Evolutionary conservation across 2,329 filamentous ascomycete genomes (phyloP), one percentile per base, ranked within the genome.

Genomic region (Aspergillus felis): DNA sequence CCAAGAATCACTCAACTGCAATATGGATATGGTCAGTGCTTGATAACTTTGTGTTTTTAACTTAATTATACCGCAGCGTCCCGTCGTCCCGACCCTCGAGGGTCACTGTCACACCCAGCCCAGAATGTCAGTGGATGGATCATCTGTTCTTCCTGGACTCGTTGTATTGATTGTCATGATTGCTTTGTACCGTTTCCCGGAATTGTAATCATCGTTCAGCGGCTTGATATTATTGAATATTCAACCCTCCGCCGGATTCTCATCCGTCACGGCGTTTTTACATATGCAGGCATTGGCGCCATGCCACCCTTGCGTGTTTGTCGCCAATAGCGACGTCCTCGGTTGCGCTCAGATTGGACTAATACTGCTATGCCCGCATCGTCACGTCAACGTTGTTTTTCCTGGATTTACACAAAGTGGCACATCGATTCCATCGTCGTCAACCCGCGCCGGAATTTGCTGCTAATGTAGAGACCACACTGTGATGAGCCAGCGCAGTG

Each of bases 291-390:
- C 44, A 50, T 57, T 60, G 54, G 53, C 53, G 22, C 58, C 47
- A 49, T 54, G 50, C 35, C 48, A 54, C 58, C 64, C 64, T 66
- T 66, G 63, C 64, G 56, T 65, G 54, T 52, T 50, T 20, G 53
- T 53, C 55, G 51, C 50, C 51, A 54, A 62, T 55, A 49, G 28
- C 27, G 17, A 24, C 35, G 24, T 50, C 27, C 10, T 50, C 29
- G 17, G 17, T 50, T 35, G 48, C 25, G 29, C n/a, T 24, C 44
- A 24, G 10, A 25, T 24, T 4, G 24, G 42, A 24, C 44, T 47
- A 25, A 47, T 24, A 14, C 24, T 25, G 44, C 24, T 5, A 47
- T 24, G 22, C 12, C 24, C 24, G 44, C 24, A 24, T 46, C 8
- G 22, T 46, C n/a, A 46, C 32, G n/a, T 46, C 42, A 25, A 12